Evolutionary conservation across 352 stramenopile species (phyloP).

Genomic region (Phytophthora sp.): DNA sequence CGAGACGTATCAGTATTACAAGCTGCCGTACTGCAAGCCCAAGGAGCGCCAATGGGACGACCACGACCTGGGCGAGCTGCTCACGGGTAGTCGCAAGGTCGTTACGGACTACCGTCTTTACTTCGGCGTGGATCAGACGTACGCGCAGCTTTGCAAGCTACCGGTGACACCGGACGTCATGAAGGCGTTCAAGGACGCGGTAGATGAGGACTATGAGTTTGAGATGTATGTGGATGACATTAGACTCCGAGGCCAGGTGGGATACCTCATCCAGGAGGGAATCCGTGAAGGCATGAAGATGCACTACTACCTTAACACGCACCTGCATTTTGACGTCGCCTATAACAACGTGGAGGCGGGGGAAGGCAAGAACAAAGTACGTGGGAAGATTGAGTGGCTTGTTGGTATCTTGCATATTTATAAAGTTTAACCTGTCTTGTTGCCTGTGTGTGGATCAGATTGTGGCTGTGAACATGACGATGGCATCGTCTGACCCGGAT

Average conservation of each 20-base stretch:
- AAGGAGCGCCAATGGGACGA: slow-evolving; percentile 88
- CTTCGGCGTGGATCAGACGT: slow-evolving; percentile 84
- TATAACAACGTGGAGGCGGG: slow-evolving; percentile 91
- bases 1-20: slow-evolving; percentile 99
- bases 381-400: background rate
- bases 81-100: slow-evolving; percentile 95
- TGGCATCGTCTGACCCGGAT: slow-evolving; percentile 58
- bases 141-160: slow-evolving; percentile 92
- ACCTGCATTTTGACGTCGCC: slow-evolving; percentile 96
- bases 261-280: slow-evolving; percentile 82
- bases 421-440: background rate
- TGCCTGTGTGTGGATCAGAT: too few species aligned
- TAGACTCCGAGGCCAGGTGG: slow-evolving; percentile 95
- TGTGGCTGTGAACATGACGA: slow-evolving; percentile 76
- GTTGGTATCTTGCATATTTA: too few species aligned
- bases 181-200: slow-evolving; percentile 93
- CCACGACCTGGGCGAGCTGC: slow-evolving; percentile 93
- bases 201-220: slow-evolving; percentile 98
- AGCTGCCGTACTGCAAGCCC: slow-evolving; percentile 95
- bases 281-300: slow-evolving; percentile 57
- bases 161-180: slow-evolving; percentile 79
- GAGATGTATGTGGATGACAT: slow-evolving; percentile 99
- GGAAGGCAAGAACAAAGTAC: slow-evolving; percentile 79
- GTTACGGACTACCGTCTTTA: slow-evolving; percentile 86
- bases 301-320: slow-evolving; percentile 94